phyloP scores from a whole-genome alignment of 352 stramenopile genomes.

The Halophytophthora batemanensis region DNA sequence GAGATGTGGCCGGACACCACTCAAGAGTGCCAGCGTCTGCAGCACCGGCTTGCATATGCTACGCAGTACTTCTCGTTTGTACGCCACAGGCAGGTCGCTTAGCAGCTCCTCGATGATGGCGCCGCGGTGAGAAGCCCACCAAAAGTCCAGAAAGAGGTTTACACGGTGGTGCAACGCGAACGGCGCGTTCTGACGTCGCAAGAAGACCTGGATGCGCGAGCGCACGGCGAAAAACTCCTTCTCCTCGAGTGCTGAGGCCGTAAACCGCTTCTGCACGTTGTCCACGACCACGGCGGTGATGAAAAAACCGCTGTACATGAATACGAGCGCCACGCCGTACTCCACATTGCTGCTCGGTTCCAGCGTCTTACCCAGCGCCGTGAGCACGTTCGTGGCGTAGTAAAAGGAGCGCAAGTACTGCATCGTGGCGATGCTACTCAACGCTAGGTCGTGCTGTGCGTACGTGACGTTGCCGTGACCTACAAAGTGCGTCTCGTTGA shows the following conservation, averaged over 20 bases:
- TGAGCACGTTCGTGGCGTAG: constrained; percentile 36
- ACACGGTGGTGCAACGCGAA: constrained; percentile 46
- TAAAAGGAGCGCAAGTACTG: constrained; percentile 50
- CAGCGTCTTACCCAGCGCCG: constrained; percentile 31
- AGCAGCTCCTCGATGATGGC: constrained; percentile 36
- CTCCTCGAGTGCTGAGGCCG: constrained; percentile 43
- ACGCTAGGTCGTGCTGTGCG: constrained; percentile 1
- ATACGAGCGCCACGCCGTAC: constrained; percentile 29
- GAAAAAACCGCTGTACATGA: constrained; percentile 51
- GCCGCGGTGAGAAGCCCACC: constrained; percentile 53
- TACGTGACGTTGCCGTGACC: constrained; percentile 6
- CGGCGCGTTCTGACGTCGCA: constrained; percentile 42
- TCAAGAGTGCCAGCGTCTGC: constrained; percentile 35
- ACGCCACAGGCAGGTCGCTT: constrained; percentile 30
- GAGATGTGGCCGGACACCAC: constrained; percentile 25
- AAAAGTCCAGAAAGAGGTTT: constrained; percentile 58
- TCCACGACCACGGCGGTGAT: constrained; percentile 52
- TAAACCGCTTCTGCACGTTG: constrained; percentile 56
- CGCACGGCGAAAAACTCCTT: constrained; percentile 53
- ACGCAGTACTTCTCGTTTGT: constrained; percentile 36
- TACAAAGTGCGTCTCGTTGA: constrained; percentile 13
- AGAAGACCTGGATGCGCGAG: constrained; percentile 50
- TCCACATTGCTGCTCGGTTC: constrained; percentile 36
- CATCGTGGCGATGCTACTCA: constrained; percentile 11
- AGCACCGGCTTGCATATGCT: constrained; percentile 43